Evolutionary conservation across 2,329 filamentous ascomycete species (phyloP).

Genomic region (Ascochyta pisi): DNA sequence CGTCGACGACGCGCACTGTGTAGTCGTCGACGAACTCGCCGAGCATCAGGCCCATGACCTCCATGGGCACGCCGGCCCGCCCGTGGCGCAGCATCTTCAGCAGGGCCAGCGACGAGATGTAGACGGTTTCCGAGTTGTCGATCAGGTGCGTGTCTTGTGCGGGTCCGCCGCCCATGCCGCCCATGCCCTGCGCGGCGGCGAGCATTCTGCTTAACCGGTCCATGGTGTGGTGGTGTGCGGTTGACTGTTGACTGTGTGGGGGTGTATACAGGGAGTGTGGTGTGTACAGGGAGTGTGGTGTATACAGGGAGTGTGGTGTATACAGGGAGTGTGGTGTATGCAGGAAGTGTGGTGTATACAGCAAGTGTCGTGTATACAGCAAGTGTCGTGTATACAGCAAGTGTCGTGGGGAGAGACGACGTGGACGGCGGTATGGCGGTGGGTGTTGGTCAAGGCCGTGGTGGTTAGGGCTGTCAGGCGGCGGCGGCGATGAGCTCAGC

Average conservation of each 20-base stretch:
- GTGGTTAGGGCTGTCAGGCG: not conserved
- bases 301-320: too few species aligned
- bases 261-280: not conserved
- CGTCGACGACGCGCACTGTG: conserved; percentile 96
- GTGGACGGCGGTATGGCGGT: conserved; percentile 6
- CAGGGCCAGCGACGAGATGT: conserved; percentile 96
- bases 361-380: not conserved
- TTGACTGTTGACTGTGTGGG: not conserved
- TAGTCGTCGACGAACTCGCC: conserved; percentile 99
- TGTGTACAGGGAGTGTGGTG: too few species aligned
- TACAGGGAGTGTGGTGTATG: too few species aligned
- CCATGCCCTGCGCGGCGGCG: conserved; percentile 71
- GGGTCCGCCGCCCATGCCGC: conserved; percentile 66
- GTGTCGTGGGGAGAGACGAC: not conserved
- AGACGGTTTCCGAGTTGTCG: conserved; percentile 98
- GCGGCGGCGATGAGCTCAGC: too few species aligned
- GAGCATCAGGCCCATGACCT: conserved; percentile 99
- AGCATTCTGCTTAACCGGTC: conserved; percentile 92
- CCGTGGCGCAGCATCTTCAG: conserved; percentile 99
- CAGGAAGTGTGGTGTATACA: too few species aligned
- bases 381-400: not conserved
- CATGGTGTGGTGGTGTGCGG: conserved; percentile 60
- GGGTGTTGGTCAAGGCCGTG: not conserved
- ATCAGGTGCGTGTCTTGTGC: conserved; percentile 82
- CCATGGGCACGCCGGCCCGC: conserved; percentile 97